Base-by-base conservation (phyloP, 1,284 basidiomycete genomes). In the Pyrrhoderma lamaoense region DNA sequence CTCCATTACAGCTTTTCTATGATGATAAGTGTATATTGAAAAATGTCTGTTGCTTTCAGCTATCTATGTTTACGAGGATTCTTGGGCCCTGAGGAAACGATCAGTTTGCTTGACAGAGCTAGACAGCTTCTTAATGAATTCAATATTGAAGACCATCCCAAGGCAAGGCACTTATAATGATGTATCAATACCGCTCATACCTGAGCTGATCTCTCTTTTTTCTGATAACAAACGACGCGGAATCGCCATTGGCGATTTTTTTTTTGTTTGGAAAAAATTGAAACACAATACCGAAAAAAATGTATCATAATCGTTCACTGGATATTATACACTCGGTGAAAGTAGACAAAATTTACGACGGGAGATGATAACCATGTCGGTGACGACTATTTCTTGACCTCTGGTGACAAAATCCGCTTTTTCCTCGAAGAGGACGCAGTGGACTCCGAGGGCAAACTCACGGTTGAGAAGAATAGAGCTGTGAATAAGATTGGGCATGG, bases 361-460 rank as follows among this genome's bases (percentile, higher is more conserved):
- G 76, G 76, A 8, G 77, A 79, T 13, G 81, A 85, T 56, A 76
- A 83, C 49, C 89, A 93, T 59, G 75, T 91, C 36, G 92, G 93
- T 0, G 93, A 98, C 63, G 81, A 90, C 22, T 98, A 98, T 66
- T 99, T 99, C 62, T 71, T 98, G 50, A 78, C 73, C 11, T 93
- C 89, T 1, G 91, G 91, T 1, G 91, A 97, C 66, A 95, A 96
- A 75, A 89, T 93, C 67, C 79, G 87, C 2, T 93, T 82, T 66
- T 95, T 95, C 64, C 70, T 94, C 37, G 93, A 95, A 62, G 81
- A 86, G 60, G 89, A 84, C 50, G 90, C 90, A 0, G 70, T 91
- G 7, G 75, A 78, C 60, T 61, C 68, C 36, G 61, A 74, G 37
- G 83, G 81, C 19, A 80, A 79, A 56, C 74, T 95, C 39, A 82